A percentile compares a stretch with the other conserved stretches of the same genome.
These are phyloP conservation scores for Penicillium occitanis DNA, from an alignment of 2,329 filamentous ascomycete species.

Conservation along the genomic window DNA sequence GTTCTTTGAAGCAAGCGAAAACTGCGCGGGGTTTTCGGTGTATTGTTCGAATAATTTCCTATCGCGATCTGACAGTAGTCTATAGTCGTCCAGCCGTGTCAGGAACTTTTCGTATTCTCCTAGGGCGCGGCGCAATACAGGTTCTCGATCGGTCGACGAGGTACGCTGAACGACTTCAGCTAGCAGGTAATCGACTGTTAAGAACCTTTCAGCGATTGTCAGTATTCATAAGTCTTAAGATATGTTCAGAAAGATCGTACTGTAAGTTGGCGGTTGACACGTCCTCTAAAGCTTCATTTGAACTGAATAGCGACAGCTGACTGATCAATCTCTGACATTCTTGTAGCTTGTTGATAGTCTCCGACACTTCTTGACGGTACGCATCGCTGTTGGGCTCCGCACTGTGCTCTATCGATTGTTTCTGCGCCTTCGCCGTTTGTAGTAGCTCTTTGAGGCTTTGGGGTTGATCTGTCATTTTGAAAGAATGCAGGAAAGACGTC, in stretches of 20 bases:
- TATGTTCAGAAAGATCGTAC: conserved; percentile 40
- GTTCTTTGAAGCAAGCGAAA: conserved; percentile 67
- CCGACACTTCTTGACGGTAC: conserved; percentile 67
- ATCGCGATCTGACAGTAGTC: conserved; percentile 65
- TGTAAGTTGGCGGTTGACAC: conserved; percentile 79
- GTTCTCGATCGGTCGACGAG: conserved; percentile 64
- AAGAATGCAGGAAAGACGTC: background rate
- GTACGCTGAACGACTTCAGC: conserved; percentile 73
- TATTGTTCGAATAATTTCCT: conserved; percentile 71
- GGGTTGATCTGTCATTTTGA: conserved; percentile 47
- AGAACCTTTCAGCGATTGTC: conserved; percentile 55
- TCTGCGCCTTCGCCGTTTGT: conserved; percentile 55
- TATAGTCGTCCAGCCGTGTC: conserved; percentile 73
- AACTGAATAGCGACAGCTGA: conserved; percentile 78
- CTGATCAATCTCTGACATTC: conserved; percentile 69
- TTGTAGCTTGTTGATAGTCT: conserved; percentile 69
- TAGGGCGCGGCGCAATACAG: conserved; percentile 63
- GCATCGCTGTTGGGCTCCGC: conserved; percentile 63
- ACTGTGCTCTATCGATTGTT: conserved; percentile 60
- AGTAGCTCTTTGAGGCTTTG: conserved; percentile 59
- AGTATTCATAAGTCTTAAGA: background rate
- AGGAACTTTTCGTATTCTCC: conserved; percentile 77
- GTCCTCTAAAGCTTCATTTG: conserved; percentile 87
- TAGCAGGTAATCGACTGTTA: conserved; percentile 73
- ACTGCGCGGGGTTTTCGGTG: conserved; percentile 67